phyloP scores from a whole-genome alignment of 2,329 filamentous ascomycete genomes.

The Harringtonia aguacate region DNA sequence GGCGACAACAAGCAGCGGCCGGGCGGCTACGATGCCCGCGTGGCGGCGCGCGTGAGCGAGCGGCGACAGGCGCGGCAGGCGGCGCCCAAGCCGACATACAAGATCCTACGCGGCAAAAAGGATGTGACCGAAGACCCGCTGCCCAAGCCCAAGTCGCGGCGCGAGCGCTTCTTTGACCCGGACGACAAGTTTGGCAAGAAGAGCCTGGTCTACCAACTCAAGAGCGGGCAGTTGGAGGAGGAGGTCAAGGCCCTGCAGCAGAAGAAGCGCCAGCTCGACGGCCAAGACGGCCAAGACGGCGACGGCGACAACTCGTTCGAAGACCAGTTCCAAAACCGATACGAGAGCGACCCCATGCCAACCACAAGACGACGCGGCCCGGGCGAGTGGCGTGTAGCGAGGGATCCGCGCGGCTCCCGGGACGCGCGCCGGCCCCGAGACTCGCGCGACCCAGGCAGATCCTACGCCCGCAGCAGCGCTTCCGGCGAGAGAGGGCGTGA shows the following conservation, averaged over 20 bases:
- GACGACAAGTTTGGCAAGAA: conserved; percentile 39
- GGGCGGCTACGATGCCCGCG: conserved; percentile 3
- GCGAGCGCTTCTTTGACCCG: conserved; percentile 41
- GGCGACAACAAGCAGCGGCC: conserved; percentile 13
- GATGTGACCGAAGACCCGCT: conserved; percentile 33
- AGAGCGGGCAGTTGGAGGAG: conserved; percentile 30
- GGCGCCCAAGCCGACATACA: conserved; percentile 18
- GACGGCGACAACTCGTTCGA: neutral
- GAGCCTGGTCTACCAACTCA: conserved; percentile 44
- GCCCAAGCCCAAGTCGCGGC: conserved; percentile 32
- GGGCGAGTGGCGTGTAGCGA: too few species aligned
- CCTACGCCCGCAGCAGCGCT: too few species aligned
- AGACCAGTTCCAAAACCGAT: too few species aligned
- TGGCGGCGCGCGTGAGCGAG: conserved; percentile 18
- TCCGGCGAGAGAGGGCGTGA: too few species aligned
- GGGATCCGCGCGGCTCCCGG: too few species aligned
- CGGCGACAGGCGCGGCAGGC: conserved; percentile 15
- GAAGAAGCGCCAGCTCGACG: neutral
- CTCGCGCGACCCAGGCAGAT: too few species aligned
- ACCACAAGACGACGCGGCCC: too few species aligned
- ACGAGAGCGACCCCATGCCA: too few species aligned
- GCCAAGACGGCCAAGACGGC: conserved; percentile 4
- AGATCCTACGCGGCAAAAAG: conserved; percentile 37
- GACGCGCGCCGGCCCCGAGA: too few species aligned
- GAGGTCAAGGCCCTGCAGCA: conserved; percentile 15